Conservation (phyloP, 495 filamentous ascomycete genomes). For the Pyrenopolyporus hunteri region DNA sequence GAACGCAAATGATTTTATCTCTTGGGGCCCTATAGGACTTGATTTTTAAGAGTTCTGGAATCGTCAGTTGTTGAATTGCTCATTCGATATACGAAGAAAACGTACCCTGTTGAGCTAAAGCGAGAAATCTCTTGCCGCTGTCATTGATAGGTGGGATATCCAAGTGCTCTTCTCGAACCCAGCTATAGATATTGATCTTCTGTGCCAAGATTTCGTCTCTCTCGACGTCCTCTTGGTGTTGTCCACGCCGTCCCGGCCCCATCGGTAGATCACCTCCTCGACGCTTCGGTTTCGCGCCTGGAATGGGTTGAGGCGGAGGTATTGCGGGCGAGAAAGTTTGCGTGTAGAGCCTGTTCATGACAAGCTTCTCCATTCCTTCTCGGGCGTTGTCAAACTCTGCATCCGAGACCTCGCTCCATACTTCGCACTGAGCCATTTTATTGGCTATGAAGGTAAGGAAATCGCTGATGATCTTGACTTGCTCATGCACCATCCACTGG, state of each 20-base stretch:
- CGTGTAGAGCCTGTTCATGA: slow-evolving; percentile 96
- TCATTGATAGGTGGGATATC: slow-evolving; percentile 89
- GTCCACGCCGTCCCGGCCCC: slow-evolving; percentile 84
- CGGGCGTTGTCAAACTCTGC: slow-evolving; percentile 97
- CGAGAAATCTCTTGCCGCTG: slow-evolving; percentile 84
- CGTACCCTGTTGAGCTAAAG: slow-evolving; percentile 84
- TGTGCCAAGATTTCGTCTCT: slow-evolving; percentile 92
- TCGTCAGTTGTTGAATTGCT: slow-evolving; percentile 35
- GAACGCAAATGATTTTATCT: slow-evolving; percentile 97
- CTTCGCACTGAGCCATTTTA: slow-evolving; percentile 98
- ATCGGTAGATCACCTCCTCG: slow-evolving; percentile 70
- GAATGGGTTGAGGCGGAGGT: slow-evolving; percentile 75
- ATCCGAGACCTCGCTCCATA: slow-evolving; percentile 95
- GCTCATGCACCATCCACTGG: slow-evolving; percentile 99
- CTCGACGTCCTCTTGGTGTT: slow-evolving; percentile 99
- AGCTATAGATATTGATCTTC: slow-evolving; percentile 95
- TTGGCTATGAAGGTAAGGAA: slow-evolving; percentile 98
- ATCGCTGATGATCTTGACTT: slow-evolving; percentile 97
- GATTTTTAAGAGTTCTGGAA: slow-evolving; percentile 85
- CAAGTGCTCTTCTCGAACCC: slow-evolving; percentile 91
- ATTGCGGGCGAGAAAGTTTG: slow-evolving; percentile 98
- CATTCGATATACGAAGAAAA: slow-evolving; percentile 10
- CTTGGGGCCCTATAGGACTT: slow-evolving; percentile 93
- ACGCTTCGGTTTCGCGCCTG: slow-evolving; percentile 69
- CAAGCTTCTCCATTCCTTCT: slow-evolving; percentile 99